Base-by-base conservation (phyloP, 345 rosid species). In the Lepidium sativum region DNA sequence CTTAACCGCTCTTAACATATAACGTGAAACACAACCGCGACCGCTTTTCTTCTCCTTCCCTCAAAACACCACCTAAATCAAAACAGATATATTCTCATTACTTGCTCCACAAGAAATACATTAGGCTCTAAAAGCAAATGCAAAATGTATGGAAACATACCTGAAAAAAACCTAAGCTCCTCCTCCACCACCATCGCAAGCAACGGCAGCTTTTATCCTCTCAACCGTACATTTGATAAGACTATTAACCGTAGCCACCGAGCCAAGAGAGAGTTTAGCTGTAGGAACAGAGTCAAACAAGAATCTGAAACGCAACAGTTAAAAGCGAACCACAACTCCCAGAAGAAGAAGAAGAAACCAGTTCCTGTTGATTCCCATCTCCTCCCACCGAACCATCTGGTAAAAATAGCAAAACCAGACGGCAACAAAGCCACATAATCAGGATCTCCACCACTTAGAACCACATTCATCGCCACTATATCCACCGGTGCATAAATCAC, bases 401-500 rank as follows among this genome's bases (percentile, higher is more conserved):
- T 45, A 91, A 91, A 91, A 32, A 95, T 85, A 15, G 99, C 99
- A 49, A 95, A 95, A 42, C 99, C 97, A 50, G 99, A 95, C 2
- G 99, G 99, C 20, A 95, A 76, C 25, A 95, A 79, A 0, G 99
- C 98, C 29, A 91, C 98, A 41, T 95, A 88, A 76, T 95, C 99
- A 1, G 99, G 97, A 71, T 88, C 96, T 2, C 98, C 97, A 0
- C 99, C 99, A 16, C 87, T 81, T 10, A 95, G 53, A 15, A 95
- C 96, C 13, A 84, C 67, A 40, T 95, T 95, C 99, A 95, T 95
- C 0, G 98, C 95, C 1, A 70, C 79, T 31, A 86, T 80, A 56
- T 95, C 98, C 2, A 95, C 99, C 0, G 99, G 99, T 0, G 99
- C 99, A 5, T 91, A 95, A 4, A 95, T 84, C 25, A 95, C 99